Conservation (phyloP, 2,329 filamentous ascomycete genomes). For the Leptographium radiaticola region DNA sequence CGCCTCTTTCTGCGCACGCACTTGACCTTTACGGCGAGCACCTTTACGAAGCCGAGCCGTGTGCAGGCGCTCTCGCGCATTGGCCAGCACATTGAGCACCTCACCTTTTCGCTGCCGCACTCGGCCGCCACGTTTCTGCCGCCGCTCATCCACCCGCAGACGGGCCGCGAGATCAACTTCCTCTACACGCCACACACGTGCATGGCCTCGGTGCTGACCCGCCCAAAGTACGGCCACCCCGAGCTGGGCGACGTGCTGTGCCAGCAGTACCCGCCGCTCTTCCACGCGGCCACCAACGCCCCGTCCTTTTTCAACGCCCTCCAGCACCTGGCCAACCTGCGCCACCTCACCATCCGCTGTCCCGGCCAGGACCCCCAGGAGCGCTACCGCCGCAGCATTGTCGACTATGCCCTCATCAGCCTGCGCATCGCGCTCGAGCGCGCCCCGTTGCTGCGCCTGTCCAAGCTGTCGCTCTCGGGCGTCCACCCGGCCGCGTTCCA, state of each 20-base stretch:
- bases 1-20: conserved; percentile 55
- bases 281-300: conserved; percentile 81
- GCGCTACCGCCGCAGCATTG: conserved; percentile 60
- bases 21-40: conserved; percentile 58
- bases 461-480: conserved; percentile 56
- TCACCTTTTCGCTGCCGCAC: conserved; percentile 69
- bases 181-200: conserved; percentile 68
- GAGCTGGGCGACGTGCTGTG: conserved; percentile 72
- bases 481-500: conserved; percentile 65
- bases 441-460: conserved; percentile 50
- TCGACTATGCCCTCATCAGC: conserved; percentile 83
- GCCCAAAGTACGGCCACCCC: conserved; percentile 67
- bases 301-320: conserved; percentile 70
- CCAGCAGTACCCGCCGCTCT: conserved; percentile 76
- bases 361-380: conserved; percentile 57
- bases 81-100: conserved; percentile 63
- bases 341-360: conserved; percentile 64
- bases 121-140: conserved; percentile 68
- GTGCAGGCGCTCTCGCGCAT: conserved; percentile 65
- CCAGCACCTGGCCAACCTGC: conserved; percentile 52
- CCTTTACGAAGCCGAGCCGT: conserved; percentile 61
- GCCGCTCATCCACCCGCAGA: conserved; percentile 66
- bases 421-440: conserved; percentile 73
- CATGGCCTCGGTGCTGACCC: conserved; percentile 44
- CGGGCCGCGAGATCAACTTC: conserved; percentile 67